A percentile compares a stretch with the other conserved stretches of the same genome.
Conservation (phyloP, 495 filamentous ascomycete genomes). For the Aspergillus hancockii region DNA sequence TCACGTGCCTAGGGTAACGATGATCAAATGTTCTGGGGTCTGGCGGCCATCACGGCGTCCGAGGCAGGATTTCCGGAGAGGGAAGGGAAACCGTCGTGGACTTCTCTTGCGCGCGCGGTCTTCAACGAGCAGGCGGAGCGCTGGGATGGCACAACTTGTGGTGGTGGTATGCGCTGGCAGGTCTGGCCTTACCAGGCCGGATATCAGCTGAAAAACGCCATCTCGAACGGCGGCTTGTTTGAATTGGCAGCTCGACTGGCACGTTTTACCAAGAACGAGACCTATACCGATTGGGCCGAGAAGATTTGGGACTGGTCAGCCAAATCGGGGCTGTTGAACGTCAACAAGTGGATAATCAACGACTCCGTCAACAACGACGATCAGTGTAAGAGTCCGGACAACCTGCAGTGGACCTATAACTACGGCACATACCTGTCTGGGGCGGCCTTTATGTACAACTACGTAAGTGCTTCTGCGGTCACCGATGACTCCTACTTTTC, state of each 20-base stretch:
- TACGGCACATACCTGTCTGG: constrained; percentile 66
- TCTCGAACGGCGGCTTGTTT: constrained; percentile 66
- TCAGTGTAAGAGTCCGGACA: constrained; percentile 55
- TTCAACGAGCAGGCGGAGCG: constrained; percentile 63
- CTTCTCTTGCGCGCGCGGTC: constrained; percentile 70
- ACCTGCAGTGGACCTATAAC: constrained; percentile 67
- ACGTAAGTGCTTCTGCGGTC: constrained; percentile 30
- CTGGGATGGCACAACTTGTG: constrained; percentile 45
- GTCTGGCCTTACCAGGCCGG: constrained; percentile 47
- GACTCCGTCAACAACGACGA: constrained; percentile 47
- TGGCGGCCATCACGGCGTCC: constrained; percentile 50
- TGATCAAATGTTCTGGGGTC: constrained; percentile 53
- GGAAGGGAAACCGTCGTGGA: constrained; percentile 58
- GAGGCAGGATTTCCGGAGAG: constrained; percentile 44
- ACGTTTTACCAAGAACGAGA: constrained; percentile 61
- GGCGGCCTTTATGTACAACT: constrained; percentile 66
- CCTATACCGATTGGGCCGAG: constrained; percentile 63
- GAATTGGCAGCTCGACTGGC: constrained; percentile 63
- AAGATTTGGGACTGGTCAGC: constrained; percentile 63
- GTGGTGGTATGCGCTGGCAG: constrained; percentile 53
- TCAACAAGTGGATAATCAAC: constrained; percentile 55
- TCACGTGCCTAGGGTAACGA: constrained; percentile 41
- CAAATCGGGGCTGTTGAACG: constrained; percentile 50
- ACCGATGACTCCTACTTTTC: not conserved
- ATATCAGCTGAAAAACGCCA: constrained; percentile 63